Conservation (phyloP, 106 monocot species). For the Xerophyta viscosa region DNA sequence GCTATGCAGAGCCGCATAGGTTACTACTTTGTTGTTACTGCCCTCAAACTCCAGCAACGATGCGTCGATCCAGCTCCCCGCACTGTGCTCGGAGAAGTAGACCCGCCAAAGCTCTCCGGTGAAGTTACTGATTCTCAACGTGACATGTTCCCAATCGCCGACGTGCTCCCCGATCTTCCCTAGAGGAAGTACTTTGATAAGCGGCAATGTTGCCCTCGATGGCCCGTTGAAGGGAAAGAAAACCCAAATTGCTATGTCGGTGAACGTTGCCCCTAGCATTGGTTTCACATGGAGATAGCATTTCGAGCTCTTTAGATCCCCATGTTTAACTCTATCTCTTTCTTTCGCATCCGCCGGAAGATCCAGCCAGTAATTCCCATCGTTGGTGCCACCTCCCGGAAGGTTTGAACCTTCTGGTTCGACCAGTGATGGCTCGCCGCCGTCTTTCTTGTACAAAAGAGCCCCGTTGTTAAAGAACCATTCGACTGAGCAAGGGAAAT, state of each 20-base stretch:
- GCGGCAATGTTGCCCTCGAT: constrained; percentile 36
- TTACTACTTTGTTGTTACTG: constrained; percentile 36
- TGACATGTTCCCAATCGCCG: constrained; percentile 93
- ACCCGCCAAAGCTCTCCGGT: constrained; percentile 48
- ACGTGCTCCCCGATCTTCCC: constrained; percentile 77
- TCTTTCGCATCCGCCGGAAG: constrained; percentile 32
- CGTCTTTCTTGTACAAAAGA: constrained; percentile 42
- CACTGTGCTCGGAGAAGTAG: constrained; percentile 69
- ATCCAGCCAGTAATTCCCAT: constrained; percentile 75
- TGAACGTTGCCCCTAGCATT: constrained; percentile 55
- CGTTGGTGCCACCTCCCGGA: constrained; percentile 62
- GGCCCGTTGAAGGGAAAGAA: constrained; percentile 90
- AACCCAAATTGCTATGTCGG: constrained; percentile 68
- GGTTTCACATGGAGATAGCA: constrained; percentile 70
- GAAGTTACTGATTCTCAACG: constrained; percentile 68
- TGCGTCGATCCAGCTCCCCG: constrained; percentile 61
- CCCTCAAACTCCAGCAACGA: constrained; percentile 29
- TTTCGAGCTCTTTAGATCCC: constrained; percentile 37
- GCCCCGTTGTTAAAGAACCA: constrained; percentile 86
- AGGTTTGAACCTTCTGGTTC: constrained; percentile 46
- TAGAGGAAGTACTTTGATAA: constrained; percentile 23
- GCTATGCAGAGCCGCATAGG: constrained; percentile 55
- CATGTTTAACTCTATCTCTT: constrained; percentile 34
- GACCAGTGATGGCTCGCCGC: constrained; percentile 14
- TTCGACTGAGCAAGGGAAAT: constrained; percentile 57